Evolutionary conservation across 2,329 filamentous ascomycete genomes (phyloP).

Genomic region (Fonsecaea monophora): DNA sequence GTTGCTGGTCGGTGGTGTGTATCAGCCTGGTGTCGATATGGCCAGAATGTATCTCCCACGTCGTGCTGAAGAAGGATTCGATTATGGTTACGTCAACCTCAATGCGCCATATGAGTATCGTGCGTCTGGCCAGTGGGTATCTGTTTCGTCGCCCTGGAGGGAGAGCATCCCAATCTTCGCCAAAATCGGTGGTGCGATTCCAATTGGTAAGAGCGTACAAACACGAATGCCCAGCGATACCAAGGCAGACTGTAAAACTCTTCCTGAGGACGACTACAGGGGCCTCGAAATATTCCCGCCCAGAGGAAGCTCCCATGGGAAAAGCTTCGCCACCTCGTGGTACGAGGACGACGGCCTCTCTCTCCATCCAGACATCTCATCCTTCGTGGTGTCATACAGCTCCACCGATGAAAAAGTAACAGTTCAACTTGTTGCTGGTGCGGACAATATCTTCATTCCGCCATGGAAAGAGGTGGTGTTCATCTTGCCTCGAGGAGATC

Average conservation of each 20-base stretch:
- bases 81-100: conserved; percentile 68
- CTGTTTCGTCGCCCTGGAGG: conserved; percentile 59
- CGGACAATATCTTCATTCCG: conserved; percentile 54
- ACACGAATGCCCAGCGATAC: conserved; percentile 60
- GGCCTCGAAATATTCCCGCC: conserved; percentile 66
- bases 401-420: conserved; percentile 54
- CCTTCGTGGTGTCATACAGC: conserved; percentile 54
- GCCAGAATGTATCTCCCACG: conserved; percentile 62
- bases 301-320: conserved; percentile 48
- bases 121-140: conserved; percentile 61
- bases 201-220: conserved; percentile 59
- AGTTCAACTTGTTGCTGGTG: conserved; percentile 52
- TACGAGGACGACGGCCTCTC: conserved; percentile 66
- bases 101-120: conserved; percentile 67
- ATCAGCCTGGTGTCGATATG: conserved; percentile 62
- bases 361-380: conserved; percentile 50
- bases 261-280: conserved; percentile 61
- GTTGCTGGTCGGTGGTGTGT: conserved; percentile 71
- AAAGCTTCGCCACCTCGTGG: conserved; percentile 55
- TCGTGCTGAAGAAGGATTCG: conserved; percentile 45
- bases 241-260: conserved; percentile 50
- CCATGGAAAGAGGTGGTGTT: conserved; percentile 59
- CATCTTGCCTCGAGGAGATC: conserved; percentile 60
- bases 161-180: conserved; percentile 63
- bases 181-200: conserved; percentile 61